Base-by-base conservation (phyloP, 495 filamentous ascomycete species). In the Aspergillus mulundensis region DNA sequence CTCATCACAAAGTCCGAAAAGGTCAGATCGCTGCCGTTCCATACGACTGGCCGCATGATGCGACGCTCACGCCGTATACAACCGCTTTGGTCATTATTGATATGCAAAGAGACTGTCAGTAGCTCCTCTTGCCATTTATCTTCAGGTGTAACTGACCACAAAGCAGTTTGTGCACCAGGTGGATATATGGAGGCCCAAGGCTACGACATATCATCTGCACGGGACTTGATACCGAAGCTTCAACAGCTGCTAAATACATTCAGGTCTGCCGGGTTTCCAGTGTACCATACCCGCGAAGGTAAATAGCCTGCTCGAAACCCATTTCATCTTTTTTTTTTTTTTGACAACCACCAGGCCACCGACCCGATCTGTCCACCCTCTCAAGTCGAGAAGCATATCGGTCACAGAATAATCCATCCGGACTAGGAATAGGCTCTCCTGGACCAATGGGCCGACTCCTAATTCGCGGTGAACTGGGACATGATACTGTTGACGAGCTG, bases 101-200 rank as follows among this genome's bases (percentile, higher is more conserved):
- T 69, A 87, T 88, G 84, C 85, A 88, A 62, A 83, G 84, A 53
- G 85, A 88, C 64, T 86, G 82, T 85, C 62, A 58, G 77, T 71
- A 54, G 49, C 21, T 59, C 14, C 32, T 24, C 24, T 2, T 40
- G 2, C 12, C 42, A 23, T 40, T 12, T 56, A 15, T 28, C 20
- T 18, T 14, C 14, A 39, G 21, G 23, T 11, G 5, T 50, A 42
- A 46, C 48, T 58, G 50, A 57, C 30, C 34, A 20, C 8, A 18
- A 18, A 14, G 42, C 57, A 86, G 83, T 87, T 66, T 86, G 83
- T 65, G 65, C 72, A 14, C 65, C 71, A 20, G 80, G 76, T 36
- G 84, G 84, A 45, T 87, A 87, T 45, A 76, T 87, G 60, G 70
- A 73, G 19, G 71, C 71, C 46, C 83, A 87, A 69, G 82, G 82